Evolutionary conservation across 345 rosid species (phyloP), one percentile per base, ranked within the genome.

Genomic region (Eucalyptus curtisii): DNA sequence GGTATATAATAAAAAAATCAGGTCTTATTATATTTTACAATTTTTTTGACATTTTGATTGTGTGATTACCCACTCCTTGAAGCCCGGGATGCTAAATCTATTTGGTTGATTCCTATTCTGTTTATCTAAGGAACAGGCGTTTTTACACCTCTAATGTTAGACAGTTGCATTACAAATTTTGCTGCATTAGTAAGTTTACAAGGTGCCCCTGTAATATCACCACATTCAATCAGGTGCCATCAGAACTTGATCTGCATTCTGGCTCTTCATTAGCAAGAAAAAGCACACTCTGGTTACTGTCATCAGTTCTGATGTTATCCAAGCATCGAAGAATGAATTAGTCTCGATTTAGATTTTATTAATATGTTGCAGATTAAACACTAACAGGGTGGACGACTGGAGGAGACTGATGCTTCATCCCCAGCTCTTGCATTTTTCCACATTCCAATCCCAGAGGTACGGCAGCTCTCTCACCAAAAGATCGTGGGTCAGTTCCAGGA

Each of bases 371-470:
- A 86, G 91, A 92, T 90, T 55, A 90, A 89, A 89, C 86, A 50
- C 59, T 93, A 89, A 91, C 95, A 94, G 95, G 95, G 90, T n/a
- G 88, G 90, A 87, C 91, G 88, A 52, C 91, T 90, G 92, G 91
- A 85, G 76, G 49, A 89, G 31, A 68, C 47, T 30, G 55, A n/a
- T 5, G 86, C 80, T 86, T 53, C 33, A 12, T 81, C 91, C 24
- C 94, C 97, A 22, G 95, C 96, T 10, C 55, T 97, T 87, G 95
- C 94, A 49, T 97, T 97, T 90, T 97, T 97, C 94, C 99, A 97
- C 89, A 96, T 97, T 86, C 97, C 99, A 45, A 94, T 97, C 71
- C 94, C 91, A 10, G 99, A 96, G 92, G 93, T 96, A 52, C 93
- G 92, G 79, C 93, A 93, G 84, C 91, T 96, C 57, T 95, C 93